Conservation (phyloP, 2,329 filamentous ascomycete species). For the Escovopsis sp. region DNA sequence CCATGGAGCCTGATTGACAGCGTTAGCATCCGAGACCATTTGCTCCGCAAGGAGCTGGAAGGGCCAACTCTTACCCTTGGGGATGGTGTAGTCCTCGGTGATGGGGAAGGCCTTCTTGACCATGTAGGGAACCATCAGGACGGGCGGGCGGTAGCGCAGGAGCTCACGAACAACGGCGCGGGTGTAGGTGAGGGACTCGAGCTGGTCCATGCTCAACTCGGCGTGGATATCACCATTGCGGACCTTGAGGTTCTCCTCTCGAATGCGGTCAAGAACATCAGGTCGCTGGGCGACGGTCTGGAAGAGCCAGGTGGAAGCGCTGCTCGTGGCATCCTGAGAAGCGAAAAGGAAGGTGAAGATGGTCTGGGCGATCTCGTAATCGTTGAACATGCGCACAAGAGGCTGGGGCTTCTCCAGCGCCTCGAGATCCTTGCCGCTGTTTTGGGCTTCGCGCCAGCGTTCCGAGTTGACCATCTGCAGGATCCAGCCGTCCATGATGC, state of each 20-base stretch:
- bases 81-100: constrained; percentile 73
- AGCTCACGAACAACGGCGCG: constrained; percentile 84
- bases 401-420: constrained; percentile 66
- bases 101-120: constrained; percentile 94
- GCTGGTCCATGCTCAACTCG: constrained; percentile 63
- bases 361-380: constrained; percentile 85
- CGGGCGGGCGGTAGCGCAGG: constrained; percentile 85
- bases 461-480: constrained; percentile 76
- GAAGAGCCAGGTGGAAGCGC: constrained; percentile 87
- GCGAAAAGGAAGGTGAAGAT: constrained; percentile 95
- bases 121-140: constrained; percentile 91
- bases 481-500: constrained; percentile 94
- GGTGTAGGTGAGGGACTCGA: constrained; percentile 82
- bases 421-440: constrained; percentile 53
- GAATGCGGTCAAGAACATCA: constrained; percentile 78
- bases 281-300: constrained; percentile 87
- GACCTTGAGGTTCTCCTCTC: constrained; percentile 72
- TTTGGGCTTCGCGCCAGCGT: constrained; percentile 64
- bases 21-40: constrained; percentile 7
- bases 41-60: not conserved
- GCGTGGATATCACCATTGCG: constrained; percentile 61
- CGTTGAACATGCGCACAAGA: constrained; percentile 71
- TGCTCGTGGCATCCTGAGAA: constrained; percentile 92
- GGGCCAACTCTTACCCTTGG: constrained; percentile 47
- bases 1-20: constrained; percentile 55